Base-by-base conservation (phyloP, 2,329 filamentous ascomycete genomes). In the Tolypocladium tundrense region DNA sequence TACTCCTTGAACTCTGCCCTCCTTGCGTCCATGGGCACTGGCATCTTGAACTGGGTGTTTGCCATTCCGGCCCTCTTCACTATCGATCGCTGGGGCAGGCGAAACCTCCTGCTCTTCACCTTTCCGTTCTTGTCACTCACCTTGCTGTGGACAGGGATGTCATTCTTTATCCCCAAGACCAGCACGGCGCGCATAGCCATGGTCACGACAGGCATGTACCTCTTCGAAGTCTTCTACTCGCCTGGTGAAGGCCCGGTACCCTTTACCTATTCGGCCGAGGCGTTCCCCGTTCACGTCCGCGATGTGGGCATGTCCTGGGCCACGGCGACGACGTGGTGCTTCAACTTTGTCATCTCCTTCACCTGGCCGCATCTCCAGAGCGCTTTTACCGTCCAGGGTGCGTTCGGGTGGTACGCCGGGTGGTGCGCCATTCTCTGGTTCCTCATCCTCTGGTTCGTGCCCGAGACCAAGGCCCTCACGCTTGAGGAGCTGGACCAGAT, bases 401-500 rank as follows among this genome's bases (percentile, higher is more conserved):
- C 69, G 5, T 72, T 73, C 58, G 73, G 72, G 0, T 73, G 78
- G 61, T 80, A 80, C 52, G 77, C 77, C 0, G 77, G 71, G 2
- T 73, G 79, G 40, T 80, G 80, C 60, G 48, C 76, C 0, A 64
- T 77, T 0, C 77, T 77, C 0, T 73, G 78, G 64, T 57, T 72
- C 45, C 70, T 80, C 61, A 79, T 79, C 60, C 79, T 79, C 60
- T 70, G 78, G 35, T 72, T 79, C 54, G 73, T 80, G 0, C 78
- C 77, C 0, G 78, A 80, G 66, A 80, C 78, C 2, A 79, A 79
- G 67, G 75, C 78, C 42, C 73, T 75, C 57, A 79, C 77, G 0
- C 70, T 80, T 0, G 78, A 80, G 60, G 78, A 80, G 58, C 73
- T 80, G 10, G 77, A 80, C 66, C 76, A 76, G 40, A 74, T 79